Conservation (phyloP, 176 grass and related monocot species). For the Oryza glaberrima region DNA sequence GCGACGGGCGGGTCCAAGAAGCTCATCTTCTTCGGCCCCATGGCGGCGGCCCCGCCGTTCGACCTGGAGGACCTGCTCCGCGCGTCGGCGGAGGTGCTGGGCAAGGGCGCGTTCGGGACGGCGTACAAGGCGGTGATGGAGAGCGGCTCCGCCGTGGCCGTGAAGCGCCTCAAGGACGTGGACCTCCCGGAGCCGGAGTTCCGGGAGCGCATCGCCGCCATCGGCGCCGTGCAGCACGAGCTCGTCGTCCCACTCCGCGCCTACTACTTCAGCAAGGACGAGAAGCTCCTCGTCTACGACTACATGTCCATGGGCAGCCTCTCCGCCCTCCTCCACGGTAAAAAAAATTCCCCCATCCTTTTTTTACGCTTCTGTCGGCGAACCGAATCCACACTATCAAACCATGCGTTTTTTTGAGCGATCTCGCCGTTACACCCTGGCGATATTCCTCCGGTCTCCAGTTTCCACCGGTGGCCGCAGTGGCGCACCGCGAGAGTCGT, state of each 20-base stretch:
- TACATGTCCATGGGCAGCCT: slow-evolving; percentile 98
- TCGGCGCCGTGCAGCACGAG: slow-evolving; percentile 82
- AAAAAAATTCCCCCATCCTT: background rate
- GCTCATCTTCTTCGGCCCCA: slow-evolving; percentile 78
- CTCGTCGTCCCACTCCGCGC: slow-evolving; percentile 89
- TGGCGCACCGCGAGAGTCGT: background rate
- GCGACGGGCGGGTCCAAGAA: slow-evolving; percentile 52
- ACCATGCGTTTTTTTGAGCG: background rate
- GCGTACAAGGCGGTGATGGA: slow-evolving; percentile 99
- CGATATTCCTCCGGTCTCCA: slow-evolving; percentile 32
- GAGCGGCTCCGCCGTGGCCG: slow-evolving; percentile 74
- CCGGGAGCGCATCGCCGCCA: slow-evolving; percentile 81
- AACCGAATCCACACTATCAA: slow-evolving; percentile 2
- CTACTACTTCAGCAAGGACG: slow-evolving; percentile 95
- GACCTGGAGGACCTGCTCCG: slow-evolving; percentile 87
- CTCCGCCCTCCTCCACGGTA: slow-evolving; percentile 95
- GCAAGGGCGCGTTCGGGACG: slow-evolving; percentile 97
- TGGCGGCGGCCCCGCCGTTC: slow-evolving; percentile 61
- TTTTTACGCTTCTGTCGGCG: slow-evolving; percentile 36
- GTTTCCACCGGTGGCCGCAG: background rate
- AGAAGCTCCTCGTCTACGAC: slow-evolving; percentile 98
- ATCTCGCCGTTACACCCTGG: slow-evolving; percentile 32
- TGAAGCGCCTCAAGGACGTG: slow-evolving; percentile 98
- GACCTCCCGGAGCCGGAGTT: slow-evolving; percentile 83
- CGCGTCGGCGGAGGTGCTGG: slow-evolving; percentile 86